Base-by-base conservation (phyloP, 805 yeast species). In the Candida suzukii region DNA sequence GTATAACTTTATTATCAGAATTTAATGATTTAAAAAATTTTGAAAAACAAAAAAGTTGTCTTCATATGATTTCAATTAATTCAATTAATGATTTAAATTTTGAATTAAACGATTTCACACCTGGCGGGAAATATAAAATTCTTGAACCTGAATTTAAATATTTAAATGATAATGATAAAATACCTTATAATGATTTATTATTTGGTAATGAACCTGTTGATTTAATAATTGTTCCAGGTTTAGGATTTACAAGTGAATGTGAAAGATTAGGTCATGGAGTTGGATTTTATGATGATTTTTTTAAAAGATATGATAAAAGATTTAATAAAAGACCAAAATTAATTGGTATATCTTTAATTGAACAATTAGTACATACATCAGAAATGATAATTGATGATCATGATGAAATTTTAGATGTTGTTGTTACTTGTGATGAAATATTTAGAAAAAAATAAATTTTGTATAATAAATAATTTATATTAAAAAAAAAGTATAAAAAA, bases 211-310 rank as follows among this genome's bases (percentile, higher is more conserved):
- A 38, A 4, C 41, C 38, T 25, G 61, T 91, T 19, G 97, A 91
- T 50, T 51, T 91, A 10, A 64, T 91, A 7, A 61, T 91, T 7
- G 68, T 91, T 0, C 98, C 98, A 0, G 97, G 95, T 0, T 81
- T 91, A 2, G 96, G 86, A 1, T 90, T 86, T 58, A 73, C 85
- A 1, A 48, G 22, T 5, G 43, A 44, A 1, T 61, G 67, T 16
- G 43, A 48, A 26, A 58, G 99, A 41, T 57, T 91, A 40, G 99
- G 99, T 1, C 95, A 88, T 57, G 99, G 99, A 1, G 91, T 81
- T 5, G 99, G 97, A 0, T 88, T 76, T 58, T 91, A 93, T 58
- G 99, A 91, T 57, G 87, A 82, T 51, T 84, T 69, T 51, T 70
- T 84, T 33, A 63, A 68, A 36, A 62, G 83, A 39, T 78, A 78